Conservation (phyloP, 2,329 filamentous ascomycete genomes). For the Diaporthe sp. region DNA sequence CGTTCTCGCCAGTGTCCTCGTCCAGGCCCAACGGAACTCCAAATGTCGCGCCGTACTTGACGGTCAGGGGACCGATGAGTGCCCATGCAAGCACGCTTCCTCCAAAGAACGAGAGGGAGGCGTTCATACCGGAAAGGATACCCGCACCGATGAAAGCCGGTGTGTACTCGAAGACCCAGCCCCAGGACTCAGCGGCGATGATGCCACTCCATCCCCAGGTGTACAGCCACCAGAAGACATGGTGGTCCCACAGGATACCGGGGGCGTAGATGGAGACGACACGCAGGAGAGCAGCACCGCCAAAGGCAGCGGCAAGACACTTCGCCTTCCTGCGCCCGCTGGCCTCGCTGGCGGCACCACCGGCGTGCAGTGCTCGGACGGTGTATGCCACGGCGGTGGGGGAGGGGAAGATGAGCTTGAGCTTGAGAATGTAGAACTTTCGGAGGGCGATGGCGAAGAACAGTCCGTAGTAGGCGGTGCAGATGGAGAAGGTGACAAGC, state of each 20-base stretch:
- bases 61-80: slow-evolving; percentile 68
- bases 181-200: slow-evolving; percentile 68
- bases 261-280: slow-evolving; percentile 69
- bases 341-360: slow-evolving; percentile 54
- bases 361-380: slow-evolving; percentile 70
- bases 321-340: slow-evolving; percentile 68
- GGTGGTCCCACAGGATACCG: slow-evolving; percentile 71
- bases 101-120: slow-evolving; percentile 67
- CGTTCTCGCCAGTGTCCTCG: slow-evolving; percentile 40
- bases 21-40: slow-evolving; percentile 60
- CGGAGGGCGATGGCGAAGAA: slow-evolving; percentile 65
- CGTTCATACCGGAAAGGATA: slow-evolving; percentile 70
- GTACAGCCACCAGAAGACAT: slow-evolving; percentile 65
- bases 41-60: slow-evolving; percentile 64
- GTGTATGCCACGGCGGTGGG: slow-evolving; percentile 70
- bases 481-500: slow-evolving; percentile 63
- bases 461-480: slow-evolving; percentile 66
- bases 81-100: slow-evolving; percentile 68
- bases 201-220: slow-evolving; percentile 63
- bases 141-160: slow-evolving; percentile 70
- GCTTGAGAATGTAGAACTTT: slow-evolving; percentile 69
- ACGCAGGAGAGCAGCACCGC: slow-evolving; percentile 60
- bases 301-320: slow-evolving; percentile 63
- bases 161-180: slow-evolving; percentile 69
- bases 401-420: slow-evolving; percentile 70